phyloP scores from a whole-genome alignment of 495 filamentous ascomycete genomes.

The Tuber magnatum region DNA sequence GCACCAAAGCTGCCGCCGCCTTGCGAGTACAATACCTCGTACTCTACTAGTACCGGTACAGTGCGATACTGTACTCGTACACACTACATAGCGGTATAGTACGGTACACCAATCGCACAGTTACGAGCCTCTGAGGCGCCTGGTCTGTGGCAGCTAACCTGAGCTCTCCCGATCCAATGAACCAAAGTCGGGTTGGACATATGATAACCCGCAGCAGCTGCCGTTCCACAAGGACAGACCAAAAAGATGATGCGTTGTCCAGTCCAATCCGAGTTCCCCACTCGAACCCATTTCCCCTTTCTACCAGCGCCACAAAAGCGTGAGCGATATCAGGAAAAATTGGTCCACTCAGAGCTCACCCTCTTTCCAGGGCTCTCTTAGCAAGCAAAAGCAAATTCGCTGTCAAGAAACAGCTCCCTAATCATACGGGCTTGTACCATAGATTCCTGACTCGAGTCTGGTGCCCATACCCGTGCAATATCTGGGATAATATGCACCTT shows the following conservation, averaged over 20 bases:
- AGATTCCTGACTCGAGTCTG: neutral
- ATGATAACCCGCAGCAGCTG: neutral
- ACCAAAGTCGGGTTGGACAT: neutral
- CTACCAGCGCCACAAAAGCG: neutral
- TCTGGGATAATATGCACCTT: neutral
- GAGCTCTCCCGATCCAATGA: neutral
- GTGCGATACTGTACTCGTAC: too few species aligned
- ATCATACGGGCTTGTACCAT: neutral
- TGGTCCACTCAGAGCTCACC: neutral
- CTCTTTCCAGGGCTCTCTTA: neutral
- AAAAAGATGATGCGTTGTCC: neutral
- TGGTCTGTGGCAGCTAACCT: slow-evolving; percentile 3
- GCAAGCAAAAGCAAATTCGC: neutral
- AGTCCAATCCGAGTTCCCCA: slow-evolving; percentile 22
- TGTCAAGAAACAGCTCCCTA: neutral
- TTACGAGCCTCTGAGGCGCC: slow-evolving; percentile 1
- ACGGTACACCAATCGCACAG: neutral
- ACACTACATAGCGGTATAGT: neutral
- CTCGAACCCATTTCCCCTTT: neutral
- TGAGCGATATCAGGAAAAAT: neutral
- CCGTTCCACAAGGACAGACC: neutral
- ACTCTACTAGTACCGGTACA: neutral
- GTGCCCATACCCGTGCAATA: neutral
- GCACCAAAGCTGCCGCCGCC: neutral
- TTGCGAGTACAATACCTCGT: neutral